Evolutionary conservation across 2,329 filamentous ascomycete species (phyloP), one percentile per base, ranked within the genome.

Genomic region (Colletotrichum tabaci): DNA sequence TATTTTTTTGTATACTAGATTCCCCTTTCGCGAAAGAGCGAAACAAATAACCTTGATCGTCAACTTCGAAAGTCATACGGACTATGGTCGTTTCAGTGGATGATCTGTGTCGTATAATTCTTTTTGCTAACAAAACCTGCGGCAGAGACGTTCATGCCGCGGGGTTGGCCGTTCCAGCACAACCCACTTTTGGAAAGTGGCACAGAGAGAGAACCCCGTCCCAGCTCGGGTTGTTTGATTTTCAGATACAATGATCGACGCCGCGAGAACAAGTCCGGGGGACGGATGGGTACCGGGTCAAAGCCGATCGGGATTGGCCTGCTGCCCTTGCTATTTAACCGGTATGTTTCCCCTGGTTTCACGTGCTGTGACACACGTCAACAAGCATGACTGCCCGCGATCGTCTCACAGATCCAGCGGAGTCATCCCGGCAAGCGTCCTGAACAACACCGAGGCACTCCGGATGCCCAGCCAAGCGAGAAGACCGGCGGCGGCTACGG

Each of bases 401-500:
- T 42, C 18, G 16, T 21, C 12, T 23, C 2, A 61, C 7, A 23
- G 18, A 30, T 38, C 23, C 18, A 13, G 52, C 30, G 52, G n/a
- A 30, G 58, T 16, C 63, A 53, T 44, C 40, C 57, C 68, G 42
- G 47, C 46, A 21, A 70, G 13, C n/a, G 38, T 47, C 57, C 56
- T 47, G 35, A 64, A 52, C 47, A 76, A 49, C 30, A 47, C 67
- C 21, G 55, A 69, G n/a, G 63, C 71, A 42, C 58, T 30, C 69
- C 49, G 76, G 21, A 76, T 30, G 16, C 75, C 77, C 49, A 79
- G 23, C 75, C 75, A 81, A 26, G 71, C 76, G 38, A 78, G 52
- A 42, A 78, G 49, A 21, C 75, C 78, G 53, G 79, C 49, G 7
- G 76, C 71, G 7, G 77, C 79, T 9, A 79, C 68, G 16, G 81